These are phyloP conservation scores for Citrullus amarus DNA, from an alignment of 306 rosid genomes.

Conservation along the genomic window DNA sequence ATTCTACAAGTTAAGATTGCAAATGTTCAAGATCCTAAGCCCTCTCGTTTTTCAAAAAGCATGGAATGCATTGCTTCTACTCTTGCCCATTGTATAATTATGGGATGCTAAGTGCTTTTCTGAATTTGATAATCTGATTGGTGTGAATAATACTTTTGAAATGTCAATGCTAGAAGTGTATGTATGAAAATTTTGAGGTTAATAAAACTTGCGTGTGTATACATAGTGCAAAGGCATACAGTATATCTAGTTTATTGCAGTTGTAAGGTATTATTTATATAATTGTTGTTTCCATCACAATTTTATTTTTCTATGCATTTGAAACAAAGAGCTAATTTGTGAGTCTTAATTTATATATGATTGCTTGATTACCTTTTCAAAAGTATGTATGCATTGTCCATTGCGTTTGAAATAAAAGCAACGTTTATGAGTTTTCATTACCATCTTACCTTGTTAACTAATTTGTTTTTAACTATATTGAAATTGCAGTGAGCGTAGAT, in stretches of 20 bases:
- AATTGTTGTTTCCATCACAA: background rate
- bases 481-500: too few relatives aligned
- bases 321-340: background rate
- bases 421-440: too few relatives aligned
- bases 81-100: background rate
- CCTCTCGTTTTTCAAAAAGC: background rate
- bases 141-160: background rate
- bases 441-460: too few relatives aligned
- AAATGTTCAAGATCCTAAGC: background rate
- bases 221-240: background rate
- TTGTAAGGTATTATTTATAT: background rate
- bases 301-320: background rate
- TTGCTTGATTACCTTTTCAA: too few relatives aligned
- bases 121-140: background rate
- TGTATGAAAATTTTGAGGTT: background rate
- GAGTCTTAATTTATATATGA: background rate
- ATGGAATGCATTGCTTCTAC: background rate
- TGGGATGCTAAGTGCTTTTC: background rate
- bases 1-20: constrained; percentile 18
- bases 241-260: background rate
- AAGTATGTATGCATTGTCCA: too few relatives aligned
- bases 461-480: too few relatives aligned
- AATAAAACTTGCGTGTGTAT: background rate
- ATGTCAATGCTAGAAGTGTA: background rate
- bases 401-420: too few relatives aligned